Conservation (phyloP, 2,329 filamentous ascomycete genomes). For the Mycogone perniciosa region DNA sequence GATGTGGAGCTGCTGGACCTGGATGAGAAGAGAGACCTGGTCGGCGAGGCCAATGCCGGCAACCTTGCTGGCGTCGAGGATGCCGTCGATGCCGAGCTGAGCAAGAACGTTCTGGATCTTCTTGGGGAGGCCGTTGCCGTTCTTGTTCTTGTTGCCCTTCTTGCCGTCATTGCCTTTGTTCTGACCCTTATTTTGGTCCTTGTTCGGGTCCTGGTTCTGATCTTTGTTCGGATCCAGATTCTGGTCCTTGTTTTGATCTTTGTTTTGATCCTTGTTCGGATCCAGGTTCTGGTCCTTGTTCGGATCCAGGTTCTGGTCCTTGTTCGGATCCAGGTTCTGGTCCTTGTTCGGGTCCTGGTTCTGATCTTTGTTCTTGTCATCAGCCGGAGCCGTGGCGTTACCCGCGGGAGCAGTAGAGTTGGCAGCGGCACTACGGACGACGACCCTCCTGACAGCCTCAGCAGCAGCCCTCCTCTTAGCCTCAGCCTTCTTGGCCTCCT, state of each 20-base stretch:
- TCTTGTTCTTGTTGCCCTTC: conserved; percentile 15
- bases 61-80: conserved; percentile 23
- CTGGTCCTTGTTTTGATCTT: not conserved
- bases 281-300: too few relatives aligned
- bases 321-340: not conserved
- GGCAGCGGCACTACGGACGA: not conserved
- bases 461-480: not conserved
- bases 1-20: conserved; percentile 23
- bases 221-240: too few relatives aligned
- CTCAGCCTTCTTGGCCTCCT: too few relatives aligned
- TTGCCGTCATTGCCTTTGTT: conserved; percentile 12
- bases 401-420: not conserved
- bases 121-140: conserved; percentile 13
- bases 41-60: conserved; percentile 23
- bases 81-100: conserved; percentile 22
- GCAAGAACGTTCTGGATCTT: conserved; percentile 21
- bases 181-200: conserved; percentile 9
- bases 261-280: not conserved
- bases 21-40: conserved; percentile 20
- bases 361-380: not conserved
- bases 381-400: not conserved
- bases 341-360: not conserved
- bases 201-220: not conserved
- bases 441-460: not conserved
- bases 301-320: not conserved